Evolutionary conservation across 305 asterid genomes (phyloP), one percentile per base, ranked within the genome.

Genomic region (Nicotiana rustica): DNA sequence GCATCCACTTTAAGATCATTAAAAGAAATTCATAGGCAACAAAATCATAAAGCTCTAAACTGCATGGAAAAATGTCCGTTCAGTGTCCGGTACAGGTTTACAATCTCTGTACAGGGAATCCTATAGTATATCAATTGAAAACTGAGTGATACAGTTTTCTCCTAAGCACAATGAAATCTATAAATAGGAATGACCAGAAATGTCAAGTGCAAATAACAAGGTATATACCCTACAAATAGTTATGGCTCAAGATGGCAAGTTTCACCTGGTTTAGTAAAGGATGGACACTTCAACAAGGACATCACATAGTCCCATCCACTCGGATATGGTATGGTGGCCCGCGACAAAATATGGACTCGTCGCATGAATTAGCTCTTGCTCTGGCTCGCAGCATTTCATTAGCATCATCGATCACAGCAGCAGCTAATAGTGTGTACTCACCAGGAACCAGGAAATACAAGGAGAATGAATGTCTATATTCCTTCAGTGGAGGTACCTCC

Each of bases 381-480:
- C 98, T 87, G 62, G 98, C 96, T 84, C 97, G 87, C 85, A 95
- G 97, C 84, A 95, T 93, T 85, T 95, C 97, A 85, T 90, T 94
- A 79, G 99, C 94, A 85, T 91, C 97, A 62, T 90, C 91, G 41
- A 95, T 95, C 85, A 92, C 93, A 79, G 99, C 99, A 84, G 97
- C 99, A 77, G 98, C 98, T 86, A 89, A 82, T 87, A 95, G 71
- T 38, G 98, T 90, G 90, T 95, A 95, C 86, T 94, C 98, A 80
- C 99, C 99, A 17, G 98, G 98, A 77, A 95, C 96, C 87, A 95
- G 85, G 87, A 95, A 95, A 83, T 93, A 95, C 59, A 95, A 94
- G 85, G 96, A 92, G 90, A 95, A 95, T 12, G 86, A 75, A 83
- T 93, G 99, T 89, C 88, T 91, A 41, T 89, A 87, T 90, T 95